These are phyloP conservation scores for Trichophyton rubrum DNA, from an alignment of 2,329 filamentous ascomycete genomes.

Conservation along the genomic window DNA sequence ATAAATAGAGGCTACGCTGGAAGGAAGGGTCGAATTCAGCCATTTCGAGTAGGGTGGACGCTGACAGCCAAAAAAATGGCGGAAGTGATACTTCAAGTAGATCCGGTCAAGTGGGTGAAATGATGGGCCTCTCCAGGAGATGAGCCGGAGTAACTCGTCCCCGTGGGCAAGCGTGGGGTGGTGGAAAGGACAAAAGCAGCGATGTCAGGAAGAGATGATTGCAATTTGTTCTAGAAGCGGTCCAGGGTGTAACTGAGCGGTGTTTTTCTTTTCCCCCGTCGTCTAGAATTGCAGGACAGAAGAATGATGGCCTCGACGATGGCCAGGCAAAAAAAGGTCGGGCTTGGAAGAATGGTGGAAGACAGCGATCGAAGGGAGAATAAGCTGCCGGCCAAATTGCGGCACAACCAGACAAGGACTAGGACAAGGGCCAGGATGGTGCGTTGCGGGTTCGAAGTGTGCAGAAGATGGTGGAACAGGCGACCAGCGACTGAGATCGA, in stretches of 20 bases:
- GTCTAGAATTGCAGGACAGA: neutral
- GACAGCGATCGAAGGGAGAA: neutral
- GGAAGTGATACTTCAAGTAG: neutral
- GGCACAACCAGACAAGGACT: neutral
- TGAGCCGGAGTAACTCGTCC: neutral
- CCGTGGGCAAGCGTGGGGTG: neutral
- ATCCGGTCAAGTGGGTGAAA: neutral
- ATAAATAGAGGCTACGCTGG: constrained; percentile 53
- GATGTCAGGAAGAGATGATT: neutral
- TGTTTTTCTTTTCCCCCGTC: neutral
- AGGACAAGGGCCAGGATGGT: constrained; percentile 1
- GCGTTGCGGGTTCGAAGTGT: neutral
- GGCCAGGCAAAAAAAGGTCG: neutral
- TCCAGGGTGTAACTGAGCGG: neutral
- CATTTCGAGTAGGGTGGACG: constrained; percentile 18
- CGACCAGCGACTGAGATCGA: neutral
- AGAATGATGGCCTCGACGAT: neutral
- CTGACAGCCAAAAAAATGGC: neutral
- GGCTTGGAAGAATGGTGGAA: neutral
- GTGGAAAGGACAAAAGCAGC: neutral
- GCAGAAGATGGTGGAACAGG: constrained; percentile 1
- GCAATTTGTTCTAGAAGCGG: neutral
- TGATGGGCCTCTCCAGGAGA: neutral
- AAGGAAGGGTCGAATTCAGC: constrained; percentile 29
- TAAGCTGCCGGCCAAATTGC: constrained; percentile 1